Percentiles rank a stretch among this genome's conserved stretches.
These are phyloP conservation scores for Phytophthora megakarya DNA, from an alignment of 352 stramenopile species.

Conservation along the genomic window DNA sequence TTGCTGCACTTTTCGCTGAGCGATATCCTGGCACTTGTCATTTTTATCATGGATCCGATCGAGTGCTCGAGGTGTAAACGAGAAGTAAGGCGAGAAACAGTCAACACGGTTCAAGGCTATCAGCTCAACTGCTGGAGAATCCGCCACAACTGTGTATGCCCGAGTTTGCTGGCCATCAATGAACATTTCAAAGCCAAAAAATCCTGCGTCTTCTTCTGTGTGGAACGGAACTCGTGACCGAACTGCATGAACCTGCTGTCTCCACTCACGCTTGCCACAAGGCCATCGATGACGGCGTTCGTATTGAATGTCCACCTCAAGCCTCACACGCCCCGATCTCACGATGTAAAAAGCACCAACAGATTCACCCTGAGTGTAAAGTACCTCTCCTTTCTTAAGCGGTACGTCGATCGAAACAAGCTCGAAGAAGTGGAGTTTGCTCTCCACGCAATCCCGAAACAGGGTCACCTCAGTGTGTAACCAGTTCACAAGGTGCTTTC, in stretches of 20 bases:
- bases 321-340: conserved; percentile 52
- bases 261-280: conserved; percentile 52
- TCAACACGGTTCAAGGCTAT: conserved; percentile 73
- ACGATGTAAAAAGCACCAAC: conserved; percentile 75
- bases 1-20: conserved; percentile 52
- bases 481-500: conserved; percentile 72
- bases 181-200: conserved; percentile 81
- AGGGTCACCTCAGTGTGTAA: conserved; percentile 67
- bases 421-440: conserved; percentile 80
- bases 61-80: conserved; percentile 63
- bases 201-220: conserved; percentile 50
- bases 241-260: conserved; percentile 56
- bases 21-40: conserved; percentile 47
- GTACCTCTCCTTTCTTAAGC: conserved; percentile 56
- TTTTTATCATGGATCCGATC: conserved; percentile 65
- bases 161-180: conserved; percentile 53
- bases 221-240: conserved; percentile 59
- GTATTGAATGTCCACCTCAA: conserved; percentile 76
- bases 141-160: conserved; percentile 60
- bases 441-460: conserved; percentile 76
- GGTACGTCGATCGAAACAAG: conserved; percentile 75
- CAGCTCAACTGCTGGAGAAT: conserved; percentile 55
- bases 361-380: conserved; percentile 67
- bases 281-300: conserved; percentile 73
- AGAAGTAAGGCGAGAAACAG: conserved; percentile 78